phyloP scores from a whole-genome alignment of 306 rosid genomes.

The Cicer bijugum region DNA sequence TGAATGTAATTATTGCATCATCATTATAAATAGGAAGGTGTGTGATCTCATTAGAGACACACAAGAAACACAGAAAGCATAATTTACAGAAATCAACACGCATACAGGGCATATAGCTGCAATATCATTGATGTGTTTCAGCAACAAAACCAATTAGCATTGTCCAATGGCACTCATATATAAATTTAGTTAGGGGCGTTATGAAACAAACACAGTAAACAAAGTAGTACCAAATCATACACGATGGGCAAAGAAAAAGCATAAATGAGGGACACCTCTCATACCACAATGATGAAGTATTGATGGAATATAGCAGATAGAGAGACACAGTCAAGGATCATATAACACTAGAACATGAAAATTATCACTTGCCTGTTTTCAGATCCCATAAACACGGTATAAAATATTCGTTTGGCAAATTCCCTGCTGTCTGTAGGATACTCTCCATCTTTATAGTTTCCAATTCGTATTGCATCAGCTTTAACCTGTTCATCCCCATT shows the following conservation, averaged over 20 bases:
- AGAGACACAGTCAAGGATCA: slow-evolving; percentile 11
- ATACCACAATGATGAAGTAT: slow-evolving; percentile 15
- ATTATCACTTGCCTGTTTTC: slow-evolving; percentile 72
- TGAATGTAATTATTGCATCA: no score
- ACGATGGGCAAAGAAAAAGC: not conserved
- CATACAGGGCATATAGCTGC: slow-evolving; percentile 12
- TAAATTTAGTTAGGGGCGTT: not conserved
- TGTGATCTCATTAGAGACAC: no score
- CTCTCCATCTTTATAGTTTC: slow-evolving; percentile 82
- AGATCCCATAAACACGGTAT: slow-evolving; percentile 93
- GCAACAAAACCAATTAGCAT: slow-evolving; percentile 7
- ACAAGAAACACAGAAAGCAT: no score
- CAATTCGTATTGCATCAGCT: slow-evolving; percentile 88
- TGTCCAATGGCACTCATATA: not conserved
- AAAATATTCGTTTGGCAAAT: slow-evolving; percentile 84
- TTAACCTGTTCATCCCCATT: slow-evolving; percentile 90
- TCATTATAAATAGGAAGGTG: no score
- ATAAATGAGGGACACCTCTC: slow-evolving; percentile 12
- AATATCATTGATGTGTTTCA: slow-evolving; percentile 22
- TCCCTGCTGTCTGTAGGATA: slow-evolving; percentile 91
- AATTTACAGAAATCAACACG: not conserved
- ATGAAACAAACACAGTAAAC: not conserved
- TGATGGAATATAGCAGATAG: slow-evolving; percentile 18
- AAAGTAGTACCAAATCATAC: slow-evolving; percentile 21
- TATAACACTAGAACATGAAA: slow-evolving; percentile 36